Conservation (phyloP, 129 eudicot genomes). For the Escallonia herrerae region DNA sequence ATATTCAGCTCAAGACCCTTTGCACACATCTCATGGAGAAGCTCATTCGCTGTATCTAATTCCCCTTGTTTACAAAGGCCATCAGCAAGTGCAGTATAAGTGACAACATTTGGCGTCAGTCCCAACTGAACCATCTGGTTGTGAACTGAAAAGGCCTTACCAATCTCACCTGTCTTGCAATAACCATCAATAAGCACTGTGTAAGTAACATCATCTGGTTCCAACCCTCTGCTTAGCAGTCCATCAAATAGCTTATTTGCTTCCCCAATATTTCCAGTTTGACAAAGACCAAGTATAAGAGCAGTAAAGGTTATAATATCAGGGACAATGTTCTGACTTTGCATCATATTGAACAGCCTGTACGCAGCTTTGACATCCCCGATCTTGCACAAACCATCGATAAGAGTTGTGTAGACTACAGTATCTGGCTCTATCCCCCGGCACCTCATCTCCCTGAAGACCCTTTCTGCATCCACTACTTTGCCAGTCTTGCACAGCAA, state of each 20-base stretch:
- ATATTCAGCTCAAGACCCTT: conserved; percentile 81
- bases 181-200: conserved; percentile 84
- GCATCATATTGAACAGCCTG: conserved; percentile 63
- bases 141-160: conserved; percentile 74
- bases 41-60: conserved; percentile 78
- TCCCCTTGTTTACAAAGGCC: conserved; percentile 92
- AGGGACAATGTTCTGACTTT: conserved; percentile 37
- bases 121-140: conserved; percentile 77
- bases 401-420: conserved; percentile 72
- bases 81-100: conserved; percentile 80
- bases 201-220: conserved; percentile 69
- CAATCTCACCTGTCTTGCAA: conserved; percentile 76
- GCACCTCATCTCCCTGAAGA: conserved; percentile 62
- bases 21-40: conserved; percentile 59
- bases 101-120: conserved; percentile 70
- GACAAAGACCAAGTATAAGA: conserved; percentile 62
- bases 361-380: conserved; percentile 53
- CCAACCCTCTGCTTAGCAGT: conserved; percentile 49
- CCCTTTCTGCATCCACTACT: conserved; percentile 59
- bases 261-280: conserved; percentile 50
- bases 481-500: conserved; percentile 68
- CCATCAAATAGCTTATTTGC: conserved; percentile 56
- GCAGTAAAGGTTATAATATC: conserved; percentile 71
- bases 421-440: conserved; percentile 58
- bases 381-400: conserved; percentile 71